These are phyloP conservation scores for Harrya chromipes DNA, from an alignment of 768 basidiomycete species.

Conservation along the genomic window DNA sequence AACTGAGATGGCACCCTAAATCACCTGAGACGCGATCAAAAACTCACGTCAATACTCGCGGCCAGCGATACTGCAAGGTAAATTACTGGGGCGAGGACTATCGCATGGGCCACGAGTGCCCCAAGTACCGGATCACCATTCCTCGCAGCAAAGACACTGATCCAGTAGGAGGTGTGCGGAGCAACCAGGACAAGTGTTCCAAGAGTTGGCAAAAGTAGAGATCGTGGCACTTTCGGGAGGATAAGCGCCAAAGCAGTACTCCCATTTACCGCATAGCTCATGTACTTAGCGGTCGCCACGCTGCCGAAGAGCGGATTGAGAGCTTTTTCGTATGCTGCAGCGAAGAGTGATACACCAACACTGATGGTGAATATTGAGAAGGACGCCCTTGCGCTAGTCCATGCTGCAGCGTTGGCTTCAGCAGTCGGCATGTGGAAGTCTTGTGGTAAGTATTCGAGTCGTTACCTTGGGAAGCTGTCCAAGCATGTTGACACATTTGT, in stretches of 20 bases:
- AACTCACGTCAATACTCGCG: slow-evolving; percentile 39
- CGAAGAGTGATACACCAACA: slow-evolving; percentile 49
- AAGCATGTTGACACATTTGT: too few species aligned
- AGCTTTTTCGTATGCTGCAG: slow-evolving; percentile 60
- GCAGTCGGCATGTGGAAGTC: slow-evolving; percentile 1
- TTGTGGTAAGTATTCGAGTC: too few species aligned
- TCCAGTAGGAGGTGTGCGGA: slow-evolving; percentile 68
- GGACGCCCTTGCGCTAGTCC: slow-evolving; percentile 13
- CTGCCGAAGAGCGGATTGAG: slow-evolving; percentile 70
- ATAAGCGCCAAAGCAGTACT: slow-evolving; percentile 35
- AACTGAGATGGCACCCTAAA: neutral
- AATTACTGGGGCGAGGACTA: slow-evolving; percentile 55
- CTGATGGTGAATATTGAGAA: slow-evolving; percentile 29
- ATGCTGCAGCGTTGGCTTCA: slow-evolving; percentile 4
- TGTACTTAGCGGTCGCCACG: slow-evolving; percentile 48
- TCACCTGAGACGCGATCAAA: neutral
- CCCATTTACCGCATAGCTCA: slow-evolving; percentile 41
- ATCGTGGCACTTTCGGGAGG: slow-evolving; percentile 27
- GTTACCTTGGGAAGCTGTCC: neutral
- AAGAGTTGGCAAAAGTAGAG: slow-evolving; percentile 29
- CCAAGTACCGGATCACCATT: slow-evolving; percentile 51
- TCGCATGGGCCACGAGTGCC: slow-evolving; percentile 54
- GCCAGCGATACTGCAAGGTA: slow-evolving; percentile 49
- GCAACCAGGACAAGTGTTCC: slow-evolving; percentile 43
- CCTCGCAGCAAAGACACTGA: slow-evolving; percentile 57